Evolutionary conservation across 768 basidiomycete species (phyloP).

Genomic region (Termitomyces bulborhizus): DNA sequence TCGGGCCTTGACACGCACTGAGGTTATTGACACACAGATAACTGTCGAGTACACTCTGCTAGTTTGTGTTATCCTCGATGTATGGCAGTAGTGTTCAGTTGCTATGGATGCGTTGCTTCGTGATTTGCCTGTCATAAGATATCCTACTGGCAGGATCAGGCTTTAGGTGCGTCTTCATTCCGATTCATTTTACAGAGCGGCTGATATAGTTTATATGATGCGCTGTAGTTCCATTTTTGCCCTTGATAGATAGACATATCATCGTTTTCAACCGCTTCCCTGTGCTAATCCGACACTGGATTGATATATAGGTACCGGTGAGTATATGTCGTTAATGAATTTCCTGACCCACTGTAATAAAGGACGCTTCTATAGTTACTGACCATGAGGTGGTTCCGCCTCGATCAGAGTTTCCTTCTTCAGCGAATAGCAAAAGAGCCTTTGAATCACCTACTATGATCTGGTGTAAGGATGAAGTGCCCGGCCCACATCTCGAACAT

Average conservation of each 20-base stretch:
- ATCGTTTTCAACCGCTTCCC: not conserved
- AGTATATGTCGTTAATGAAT: not conserved
- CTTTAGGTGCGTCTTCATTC: slow-evolving; percentile 6
- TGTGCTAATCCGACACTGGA: not conserved
- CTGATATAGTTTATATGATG: not conserved
- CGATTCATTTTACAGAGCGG: not conserved
- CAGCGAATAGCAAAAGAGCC: not conserved
- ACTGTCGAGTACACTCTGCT: not conserved
- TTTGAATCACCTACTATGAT: not conserved
- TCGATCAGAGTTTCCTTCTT: not conserved
- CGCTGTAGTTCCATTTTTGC: not conserved
- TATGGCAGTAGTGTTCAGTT: slow-evolving; percentile 7
- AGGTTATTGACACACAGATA: slow-evolving; percentile 8
- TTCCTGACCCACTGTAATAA: not conserved
- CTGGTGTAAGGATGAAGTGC: not conserved
- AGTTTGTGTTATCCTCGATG: not conserved
- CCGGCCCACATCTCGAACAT: not conserved
- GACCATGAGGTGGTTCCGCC: not conserved
- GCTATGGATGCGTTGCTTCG: slow-evolving; percentile 4
- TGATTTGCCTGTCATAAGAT: not conserved
- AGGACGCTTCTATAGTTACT: not conserved
- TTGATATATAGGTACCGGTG: not conserved
- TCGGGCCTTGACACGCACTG: not conserved
- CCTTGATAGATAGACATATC: too few species aligned
- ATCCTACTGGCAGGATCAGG: not conserved